These are phyloP conservation scores for Ophiostoma tasmaniense DNA, from an alignment of 2,329 filamentous ascomycete species.

Conservation along the genomic window DNA sequence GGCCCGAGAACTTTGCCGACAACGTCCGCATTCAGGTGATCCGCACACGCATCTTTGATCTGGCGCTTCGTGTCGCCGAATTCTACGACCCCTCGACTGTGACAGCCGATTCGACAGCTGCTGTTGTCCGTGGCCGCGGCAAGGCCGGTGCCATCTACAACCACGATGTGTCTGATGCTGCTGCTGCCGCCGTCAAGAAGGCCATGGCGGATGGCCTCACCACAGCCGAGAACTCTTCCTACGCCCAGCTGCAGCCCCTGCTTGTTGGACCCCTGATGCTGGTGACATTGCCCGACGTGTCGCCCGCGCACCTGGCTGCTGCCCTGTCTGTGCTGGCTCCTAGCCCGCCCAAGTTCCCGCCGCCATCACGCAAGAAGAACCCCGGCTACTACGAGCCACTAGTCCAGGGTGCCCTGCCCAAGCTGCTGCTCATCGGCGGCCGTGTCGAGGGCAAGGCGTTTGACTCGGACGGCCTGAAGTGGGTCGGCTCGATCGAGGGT, in stretches of 20 bases:
- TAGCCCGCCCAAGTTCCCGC: constrained; percentile 61
- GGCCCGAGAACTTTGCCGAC: constrained; percentile 43
- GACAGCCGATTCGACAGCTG: constrained; percentile 21
- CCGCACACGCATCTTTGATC: constrained; percentile 80
- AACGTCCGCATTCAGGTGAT: constrained; percentile 72
- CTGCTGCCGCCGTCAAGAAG: constrained; percentile 34
- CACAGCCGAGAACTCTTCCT: constrained; percentile 33
- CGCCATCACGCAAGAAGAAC: constrained; percentile 64
- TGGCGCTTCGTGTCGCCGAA: constrained; percentile 77
- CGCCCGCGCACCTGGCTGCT: constrained; percentile 73
- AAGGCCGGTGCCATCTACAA: constrained; percentile 32
- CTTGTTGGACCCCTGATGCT: constrained; percentile 74
- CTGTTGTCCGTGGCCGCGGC: constrained; percentile 25
- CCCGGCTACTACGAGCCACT: constrained; percentile 72
- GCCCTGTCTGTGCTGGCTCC: constrained; percentile 73
- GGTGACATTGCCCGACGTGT: constrained; percentile 72
- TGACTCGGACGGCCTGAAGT: constrained; percentile 59
- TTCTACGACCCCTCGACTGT: constrained; percentile 55
- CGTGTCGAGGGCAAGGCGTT: constrained; percentile 80
- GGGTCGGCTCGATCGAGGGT: constrained; percentile 67
- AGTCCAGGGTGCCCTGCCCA: constrained; percentile 75
- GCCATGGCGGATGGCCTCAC: constrained; percentile 25
- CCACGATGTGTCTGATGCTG: constrained; percentile 47
- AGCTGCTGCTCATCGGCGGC: constrained; percentile 78
- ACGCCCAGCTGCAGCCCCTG: constrained; percentile 60